Base-by-base conservation (phyloP, 2,329 filamentous ascomycete species). In the Chaetomium strumarium region DNA sequence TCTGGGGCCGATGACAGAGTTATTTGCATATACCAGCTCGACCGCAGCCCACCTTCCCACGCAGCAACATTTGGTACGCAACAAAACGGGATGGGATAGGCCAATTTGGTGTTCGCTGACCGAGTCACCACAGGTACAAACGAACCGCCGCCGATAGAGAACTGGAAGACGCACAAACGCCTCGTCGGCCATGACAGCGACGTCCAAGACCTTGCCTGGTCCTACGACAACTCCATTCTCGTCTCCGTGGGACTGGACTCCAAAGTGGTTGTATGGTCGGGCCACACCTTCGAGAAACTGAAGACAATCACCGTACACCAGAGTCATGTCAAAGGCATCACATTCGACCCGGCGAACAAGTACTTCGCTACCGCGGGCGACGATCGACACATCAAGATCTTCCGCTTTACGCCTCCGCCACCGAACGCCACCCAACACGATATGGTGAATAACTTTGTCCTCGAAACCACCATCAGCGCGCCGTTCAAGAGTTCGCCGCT, bases 1-100 rank as follows among this genome's bases (percentile, higher is more conserved):
- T 97, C 92, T 11, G 93, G 93, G 53, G 95, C 95, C 63, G 93
- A 99, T 71, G 93, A 99, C 74, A 96, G 96, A 76, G 92, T 99
- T 66, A 95, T 99, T 60, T 96, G 93, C 71, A 90, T 99, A 60
- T 99, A 99, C 71, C 85, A 88, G 57, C 80, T 96, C 50, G 90
- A 97, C 70, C 81, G 86, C 52, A 88, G 85, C 65, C 83, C 88
- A 20, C 88, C 91, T 3, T 78, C 87, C 29, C 81, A 88, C 63
- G 79, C 86, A 48, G 81, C 87, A 10, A 86, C 88, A 10, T 95
- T 95, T 68, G 90, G 90, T 82, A 83, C 19, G 54, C 40, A 24
- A 14, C 7, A 36, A 17, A 34, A n/a, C 17, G 30, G 11, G 14
- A 2, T 5, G 30, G 11, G 20, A 14, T 7, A 3, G 5, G 36